Base-by-base conservation (phyloP, 2,329 filamentous ascomycete genomes). In the Claviceps maximensis region DNA sequence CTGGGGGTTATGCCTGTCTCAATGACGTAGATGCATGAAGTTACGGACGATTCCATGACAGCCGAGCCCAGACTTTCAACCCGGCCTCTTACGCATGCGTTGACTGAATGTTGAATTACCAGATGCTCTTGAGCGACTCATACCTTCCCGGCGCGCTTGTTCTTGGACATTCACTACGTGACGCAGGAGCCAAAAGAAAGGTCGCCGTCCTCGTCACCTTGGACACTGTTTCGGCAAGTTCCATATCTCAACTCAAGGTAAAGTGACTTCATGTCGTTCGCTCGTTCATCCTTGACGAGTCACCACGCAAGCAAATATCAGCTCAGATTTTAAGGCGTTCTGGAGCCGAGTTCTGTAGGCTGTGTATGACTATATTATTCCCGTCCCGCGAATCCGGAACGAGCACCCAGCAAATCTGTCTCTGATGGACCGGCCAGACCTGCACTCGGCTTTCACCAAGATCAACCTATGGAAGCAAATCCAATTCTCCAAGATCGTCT, bases 61-160 rank as follows among this genome's bases (percentile, higher is more conserved):
- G 8, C 15, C 44, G 25, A 9, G 17, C 33, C 17, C 44, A 23
- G 31, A 12, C 19, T 27, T 21, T 25, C 19, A n/a, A n/a, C n/a
- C n/a, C n/a, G n/a, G 25, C 25, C 27, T 29, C 27, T 29, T 8
- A 4, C 27, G 41, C 33, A 38, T 17, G n/a, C 31, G 19, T 51
- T 46, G 25, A 36, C 40, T 53, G 47, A 53, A 48, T 46, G 51
- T 33, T 36, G 9, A n/a, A 8, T 33, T 41, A 49, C 63, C 70
- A 96, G 91, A 86, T 98, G 68, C 81, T 97, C 53, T 76, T 95
- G 73, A 95, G 82, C 73, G 90, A 98, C 72, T 80, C 80, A 57
- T 98, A 98, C 70, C 80, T 98, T 50, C 91, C 93, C 67, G 91
- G 93, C 68, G 91, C 90, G 55, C 82, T 93, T 61, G 90, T 98